Evolutionary conservation across 306 rosid genomes (phyloP).

Genomic region (Neltuma alba): DNA sequence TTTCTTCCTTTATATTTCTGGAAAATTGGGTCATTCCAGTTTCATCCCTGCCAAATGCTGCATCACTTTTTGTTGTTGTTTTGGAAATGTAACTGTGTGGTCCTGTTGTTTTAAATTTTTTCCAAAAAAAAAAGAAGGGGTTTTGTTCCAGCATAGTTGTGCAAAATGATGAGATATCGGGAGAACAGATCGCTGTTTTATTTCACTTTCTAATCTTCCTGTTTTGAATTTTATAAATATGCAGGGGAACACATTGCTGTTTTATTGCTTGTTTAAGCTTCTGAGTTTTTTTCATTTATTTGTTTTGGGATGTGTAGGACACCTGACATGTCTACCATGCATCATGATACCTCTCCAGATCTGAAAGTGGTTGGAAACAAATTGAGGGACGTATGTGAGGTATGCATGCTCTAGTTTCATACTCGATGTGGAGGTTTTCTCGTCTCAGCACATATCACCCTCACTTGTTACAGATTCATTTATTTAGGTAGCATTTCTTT

Average conservation of each 20-base stretch:
- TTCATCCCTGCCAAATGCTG: not conserved
- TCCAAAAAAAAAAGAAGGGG: not conserved
- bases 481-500: not conserved
- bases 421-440: not conserved
- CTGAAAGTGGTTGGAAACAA: slow-evolving; percentile 73
- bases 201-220: slow-evolving; percentile 5
- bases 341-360: slow-evolving; percentile 85
- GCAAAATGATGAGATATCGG: not conserved
- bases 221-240: slow-evolving; percentile 31
- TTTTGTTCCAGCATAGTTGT: not conserved
- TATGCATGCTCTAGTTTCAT: slow-evolving; percentile 24
- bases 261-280: slow-evolving; percentile 20
- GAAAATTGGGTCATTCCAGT: not conserved
- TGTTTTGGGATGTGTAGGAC: slow-evolving; percentile 61
- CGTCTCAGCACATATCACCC: not conserved
- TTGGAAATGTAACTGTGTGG: not conserved
- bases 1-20: not conserved
- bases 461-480: not conserved
- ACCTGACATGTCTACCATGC: slow-evolving; percentile 90
- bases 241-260: not conserved
- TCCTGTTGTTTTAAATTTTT: not conserved
- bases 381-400: slow-evolving; percentile 83
- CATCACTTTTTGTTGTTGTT: not conserved
- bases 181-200: no score
- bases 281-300: slow-evolving; percentile 11